phyloP scores from a whole-genome alignment of 495 filamentous ascomycete genomes.

The Penicillium soppii region DNA sequence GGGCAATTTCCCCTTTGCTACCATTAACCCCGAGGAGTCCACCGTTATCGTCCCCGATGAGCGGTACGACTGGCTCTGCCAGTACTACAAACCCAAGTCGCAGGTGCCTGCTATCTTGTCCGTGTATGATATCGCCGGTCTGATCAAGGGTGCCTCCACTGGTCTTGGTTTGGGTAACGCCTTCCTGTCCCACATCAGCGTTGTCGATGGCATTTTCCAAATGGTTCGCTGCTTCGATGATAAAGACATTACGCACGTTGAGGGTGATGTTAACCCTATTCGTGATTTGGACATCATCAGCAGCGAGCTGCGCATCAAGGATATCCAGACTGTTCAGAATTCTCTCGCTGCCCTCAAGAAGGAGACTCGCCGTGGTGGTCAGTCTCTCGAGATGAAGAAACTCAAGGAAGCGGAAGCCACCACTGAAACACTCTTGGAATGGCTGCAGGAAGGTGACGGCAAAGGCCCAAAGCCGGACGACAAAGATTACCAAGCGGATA shows the following conservation, averaged over 20 bases:
- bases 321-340: conserved; percentile 98
- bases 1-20: conserved; percentile 99
- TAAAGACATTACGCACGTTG: conserved; percentile 98
- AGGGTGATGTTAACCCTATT: conserved; percentile 94
- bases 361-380: conserved; percentile 89
- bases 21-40: conserved; percentile 97
- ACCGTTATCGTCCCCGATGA: conserved; percentile 97
- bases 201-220: conserved; percentile 99
- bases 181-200: conserved; percentile 98
- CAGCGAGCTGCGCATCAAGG: conserved; percentile 95
- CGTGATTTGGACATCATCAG: conserved; percentile 95
- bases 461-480: too few species aligned
- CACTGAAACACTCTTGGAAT: conserved; percentile 80
- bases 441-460: too few species aligned
- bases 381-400: conserved; percentile 98
- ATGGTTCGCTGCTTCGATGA: conserved; percentile 99
- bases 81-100: conserved; percentile 97
- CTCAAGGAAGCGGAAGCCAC: conserved; percentile 91
- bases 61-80: conserved; percentile 91
- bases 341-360: conserved; percentile 84
- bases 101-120: conserved; percentile 94
- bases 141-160: conserved; percentile 94
- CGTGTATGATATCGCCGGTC: conserved; percentile 98
- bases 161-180: conserved; percentile 97
- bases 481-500: too few species aligned